phyloP scores from a whole-genome alignment of 2,329 filamentous ascomycete genomes.

The Hypoxylon sp. region DNA sequence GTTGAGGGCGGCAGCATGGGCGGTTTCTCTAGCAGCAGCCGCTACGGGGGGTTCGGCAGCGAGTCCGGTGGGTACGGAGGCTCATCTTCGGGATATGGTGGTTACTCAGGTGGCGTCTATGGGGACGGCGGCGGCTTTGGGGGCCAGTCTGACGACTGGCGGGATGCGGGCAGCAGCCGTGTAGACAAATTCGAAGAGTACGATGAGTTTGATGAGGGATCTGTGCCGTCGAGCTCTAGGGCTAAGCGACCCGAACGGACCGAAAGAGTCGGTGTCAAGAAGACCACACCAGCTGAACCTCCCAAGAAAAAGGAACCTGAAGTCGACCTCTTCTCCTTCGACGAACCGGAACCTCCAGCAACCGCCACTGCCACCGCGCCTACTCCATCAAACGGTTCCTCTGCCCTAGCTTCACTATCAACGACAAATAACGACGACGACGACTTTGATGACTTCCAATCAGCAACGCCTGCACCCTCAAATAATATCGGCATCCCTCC shows the following conservation, averaged over 20 bases:
- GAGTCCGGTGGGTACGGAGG: conserved; percentile 81
- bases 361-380: conserved; percentile 59
- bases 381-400: conserved; percentile 62
- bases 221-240: conserved; percentile 65
- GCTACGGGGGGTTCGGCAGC: conserved; percentile 93
- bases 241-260: conserved; percentile 66
- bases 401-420: conserved; percentile 63
- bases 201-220: conserved; percentile 91
- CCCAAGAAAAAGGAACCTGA: conserved; percentile 90
- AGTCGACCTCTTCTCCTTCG: conserved; percentile 92
- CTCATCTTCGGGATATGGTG: conserved; percentile 66
- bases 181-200: conserved; percentile 94
- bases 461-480: conserved; percentile 75
- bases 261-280: conserved; percentile 67
- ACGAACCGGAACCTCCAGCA: conserved; percentile 74
- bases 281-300: conserved; percentile 66
- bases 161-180: conserved; percentile 71
- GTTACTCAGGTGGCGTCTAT: conserved; percentile 82
- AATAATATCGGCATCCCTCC: conserved; percentile 61
- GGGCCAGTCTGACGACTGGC: conserved; percentile 80
- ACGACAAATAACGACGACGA: conserved; percentile 77
- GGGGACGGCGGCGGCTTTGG: conserved; percentile 97
- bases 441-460: conserved; percentile 98
- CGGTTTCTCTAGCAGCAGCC: conserved; percentile 68
- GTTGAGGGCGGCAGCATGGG: conserved; percentile 84